Base-by-base conservation (phyloP, 2,329 filamentous ascomycete genomes). In the Blastomyces percursus region DNA sequence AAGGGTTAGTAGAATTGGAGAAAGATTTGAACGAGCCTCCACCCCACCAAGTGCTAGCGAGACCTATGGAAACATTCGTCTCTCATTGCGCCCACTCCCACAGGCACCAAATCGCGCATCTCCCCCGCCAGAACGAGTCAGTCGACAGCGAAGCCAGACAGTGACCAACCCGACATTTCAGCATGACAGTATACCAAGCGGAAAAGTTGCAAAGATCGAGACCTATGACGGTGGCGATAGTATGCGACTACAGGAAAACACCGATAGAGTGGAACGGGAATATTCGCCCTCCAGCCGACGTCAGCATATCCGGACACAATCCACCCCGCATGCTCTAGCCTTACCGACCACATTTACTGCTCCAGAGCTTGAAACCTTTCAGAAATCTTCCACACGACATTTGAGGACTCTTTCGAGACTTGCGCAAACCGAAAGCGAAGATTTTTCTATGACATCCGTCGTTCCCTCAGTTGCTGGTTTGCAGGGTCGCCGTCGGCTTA, bases 351-450 rank as follows among this genome's bases (percentile, higher is more conserved):
- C 66, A 14, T 62, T 66, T 38, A 66, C 66, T 2, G 80, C 84
- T 0, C 87, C 90, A 2, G 91, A 96, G 66, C 80, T 97, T 12
- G 84, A 91, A 72, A 87, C 85, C 42, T 81, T 99, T 21, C 88
- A 93, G 63, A 90, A 90, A 69, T 97, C 94, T 0, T 89, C 93
- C 0, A 97, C 94, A 1, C 87, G 88, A 63, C 90, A 99, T 74
- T 82, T 99, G 27, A 87, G 92, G 52, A 92, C 91, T 0, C 80
- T 97, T 46, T 96, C 93, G 7, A 88, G 86, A 69, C 84, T 96
- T 67, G 90, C 91, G 1, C 84, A 93, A 69, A 85, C 84, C 2
- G 85, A 86, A 11, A 84, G 85, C 0, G 89, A 93, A 42, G 91
- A 95, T 51, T 92, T 97, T 68, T 83, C 86, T 54, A 88, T 96